Conservation (phyloP, 176 grass and related monocot species). For the Musa schizocarpa region DNA sequence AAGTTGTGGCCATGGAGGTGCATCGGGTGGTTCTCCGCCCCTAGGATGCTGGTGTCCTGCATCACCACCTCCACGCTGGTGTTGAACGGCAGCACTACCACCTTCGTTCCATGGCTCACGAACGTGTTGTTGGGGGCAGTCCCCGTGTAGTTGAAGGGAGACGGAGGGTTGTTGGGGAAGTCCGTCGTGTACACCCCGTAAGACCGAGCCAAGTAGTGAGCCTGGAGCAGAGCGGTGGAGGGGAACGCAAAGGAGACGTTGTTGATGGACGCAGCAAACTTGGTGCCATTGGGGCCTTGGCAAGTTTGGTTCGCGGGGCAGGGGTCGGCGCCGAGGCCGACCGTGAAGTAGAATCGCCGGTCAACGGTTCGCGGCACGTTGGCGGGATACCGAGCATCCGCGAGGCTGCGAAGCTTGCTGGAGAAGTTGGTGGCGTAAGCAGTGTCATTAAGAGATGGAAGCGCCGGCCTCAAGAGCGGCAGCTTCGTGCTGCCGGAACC, state of each 20-base stretch:
- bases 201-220: constrained; percentile 30
- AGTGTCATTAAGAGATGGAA: constrained; percentile 59
- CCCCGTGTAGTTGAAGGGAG: constrained; percentile 75
- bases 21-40: constrained; percentile 60
- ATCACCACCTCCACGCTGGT: constrained; percentile 61
- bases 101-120: constrained; percentile 48
- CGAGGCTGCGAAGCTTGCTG: constrained; percentile 47
- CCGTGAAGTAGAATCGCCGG: constrained; percentile 56
- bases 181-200: constrained; percentile 51
- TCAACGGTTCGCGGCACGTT: constrained; percentile 37
- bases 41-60: constrained; percentile 61
- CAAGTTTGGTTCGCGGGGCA: constrained; percentile 50
- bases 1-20: constrained; percentile 60
- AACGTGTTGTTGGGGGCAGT: constrained; percentile 65
- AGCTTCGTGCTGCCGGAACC: constrained; percentile 8
- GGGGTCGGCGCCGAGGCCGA: constrained; percentile 50
- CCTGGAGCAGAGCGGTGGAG: constrained; percentile 44
- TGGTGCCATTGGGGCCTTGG: constrained; percentile 52
- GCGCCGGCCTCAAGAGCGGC: constrained; percentile 27
- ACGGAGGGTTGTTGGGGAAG: constrained; percentile 31
- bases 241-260: constrained; percentile 56
- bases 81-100: constrained; percentile 44
- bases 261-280: constrained; percentile 48
- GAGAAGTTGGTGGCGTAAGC: constrained; percentile 34
- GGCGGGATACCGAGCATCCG: constrained; percentile 29